Evolutionary conservation across 2,329 filamentous ascomycete species (phyloP).

Genomic region (Verticillium nubilum): DNA sequence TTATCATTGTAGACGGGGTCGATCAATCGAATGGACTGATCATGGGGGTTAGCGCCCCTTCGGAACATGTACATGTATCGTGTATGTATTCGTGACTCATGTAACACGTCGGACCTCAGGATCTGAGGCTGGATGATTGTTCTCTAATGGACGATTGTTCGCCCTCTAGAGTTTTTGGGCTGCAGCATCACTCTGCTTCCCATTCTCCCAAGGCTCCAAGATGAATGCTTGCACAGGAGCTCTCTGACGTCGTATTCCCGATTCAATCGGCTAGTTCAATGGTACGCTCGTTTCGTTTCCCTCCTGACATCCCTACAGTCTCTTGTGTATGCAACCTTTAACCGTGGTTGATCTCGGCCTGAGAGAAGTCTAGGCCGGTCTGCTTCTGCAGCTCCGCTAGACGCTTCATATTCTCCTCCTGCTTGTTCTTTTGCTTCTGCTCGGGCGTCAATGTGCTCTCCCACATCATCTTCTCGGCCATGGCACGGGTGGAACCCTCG

Average conservation of each 20-base stretch:
- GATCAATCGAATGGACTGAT: constrained; percentile 6
- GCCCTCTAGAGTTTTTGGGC: constrained; percentile 24
- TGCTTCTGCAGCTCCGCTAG: constrained; percentile 90
- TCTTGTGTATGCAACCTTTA: background rate
- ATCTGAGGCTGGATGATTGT: constrained; percentile 36
- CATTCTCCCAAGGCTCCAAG: constrained; percentile 51
- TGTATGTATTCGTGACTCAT: background rate
- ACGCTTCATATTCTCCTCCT: constrained; percentile 92
- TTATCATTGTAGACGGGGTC: constrained; percentile 7
- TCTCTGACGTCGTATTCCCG: constrained; percentile 53
- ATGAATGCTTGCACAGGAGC: constrained; percentile 42
- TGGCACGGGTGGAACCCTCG: constrained; percentile 87
- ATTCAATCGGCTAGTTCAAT: constrained; percentile 21
- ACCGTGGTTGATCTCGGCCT: constrained; percentile 53
- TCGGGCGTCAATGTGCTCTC: constrained; percentile 86
- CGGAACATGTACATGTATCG: background rate
- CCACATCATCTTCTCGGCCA: constrained; percentile 99
- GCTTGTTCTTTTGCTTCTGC: constrained; percentile 92
- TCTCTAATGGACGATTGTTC: background rate
- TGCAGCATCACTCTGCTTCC: constrained; percentile 50
- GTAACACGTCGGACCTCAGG: constrained; percentile 33
- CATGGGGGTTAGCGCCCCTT: constrained; percentile 2
- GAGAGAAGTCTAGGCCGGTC: constrained; percentile 67
- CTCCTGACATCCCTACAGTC: constrained; percentile 44
- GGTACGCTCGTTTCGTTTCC: constrained; percentile 59